Conservation (phyloP, 2,329 filamentous ascomycete genomes). For the Pseudogymnoascus sp. region DNA sequence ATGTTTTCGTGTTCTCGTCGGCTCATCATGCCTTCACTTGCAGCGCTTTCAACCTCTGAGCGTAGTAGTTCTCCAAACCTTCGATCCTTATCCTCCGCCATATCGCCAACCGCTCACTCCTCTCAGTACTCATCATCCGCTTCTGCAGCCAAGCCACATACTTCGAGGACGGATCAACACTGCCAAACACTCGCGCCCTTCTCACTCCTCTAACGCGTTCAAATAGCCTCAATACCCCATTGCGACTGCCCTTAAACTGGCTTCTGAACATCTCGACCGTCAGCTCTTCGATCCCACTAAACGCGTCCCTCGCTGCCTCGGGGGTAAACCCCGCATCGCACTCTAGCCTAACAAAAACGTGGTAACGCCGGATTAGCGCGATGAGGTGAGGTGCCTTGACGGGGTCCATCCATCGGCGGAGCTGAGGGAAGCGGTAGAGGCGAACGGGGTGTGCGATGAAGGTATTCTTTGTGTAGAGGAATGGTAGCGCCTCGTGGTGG, state of each 20-base stretch:
- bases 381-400: slow-evolving; percentile 28
- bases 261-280: slow-evolving; percentile 43
- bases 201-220: slow-evolving; percentile 38
- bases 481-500: slow-evolving; percentile 32
- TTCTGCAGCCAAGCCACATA: slow-evolving; percentile 24
- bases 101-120: neutral
- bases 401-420: slow-evolving; percentile 28
- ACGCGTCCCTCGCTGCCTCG: slow-evolving; percentile 33
- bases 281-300: slow-evolving; percentile 37
- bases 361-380: slow-evolving; percentile 34
- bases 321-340: slow-evolving; percentile 38
- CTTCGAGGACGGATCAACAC: slow-evolving; percentile 19
- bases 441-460: slow-evolving; percentile 42
- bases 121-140: slow-evolving; percentile 18
- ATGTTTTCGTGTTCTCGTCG: neutral
- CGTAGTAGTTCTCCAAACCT: neutral
- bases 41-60: neutral
- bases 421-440: slow-evolving; percentile 36
- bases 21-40: neutral
- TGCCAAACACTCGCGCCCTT: slow-evolving; percentile 32
- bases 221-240: slow-evolving; percentile 35
- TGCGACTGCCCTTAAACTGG: slow-evolving; percentile 35
- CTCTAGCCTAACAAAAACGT: slow-evolving; percentile 39
- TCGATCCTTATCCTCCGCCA: neutral
- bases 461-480: slow-evolving; percentile 41